Evolutionary conservation across 306 rosid genomes (phyloP).

Genomic region (Gynostemma pentaphyllum): DNA sequence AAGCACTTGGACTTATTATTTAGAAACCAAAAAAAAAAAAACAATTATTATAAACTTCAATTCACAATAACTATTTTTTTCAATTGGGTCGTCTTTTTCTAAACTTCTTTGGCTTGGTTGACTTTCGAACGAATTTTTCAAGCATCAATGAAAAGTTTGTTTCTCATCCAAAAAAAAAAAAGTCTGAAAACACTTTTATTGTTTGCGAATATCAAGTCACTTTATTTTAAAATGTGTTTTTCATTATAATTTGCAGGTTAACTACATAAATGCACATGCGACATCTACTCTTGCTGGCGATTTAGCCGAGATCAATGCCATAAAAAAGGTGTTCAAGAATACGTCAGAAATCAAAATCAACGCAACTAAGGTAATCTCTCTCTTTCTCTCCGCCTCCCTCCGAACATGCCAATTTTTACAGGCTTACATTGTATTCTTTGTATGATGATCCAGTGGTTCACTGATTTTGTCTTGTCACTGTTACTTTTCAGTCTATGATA

Average conservation of each 20-base stretch:
- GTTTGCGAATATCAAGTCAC: background rate
- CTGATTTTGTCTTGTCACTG: conserved; percentile 14
- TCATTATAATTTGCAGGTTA: conserved; percentile 40
- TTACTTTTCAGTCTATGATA: conserved; percentile 75
- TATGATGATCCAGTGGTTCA: background rate
- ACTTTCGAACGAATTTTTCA: too few relatives aligned
- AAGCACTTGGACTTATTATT: too few relatives aligned
- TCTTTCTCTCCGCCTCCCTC: conserved; percentile 11
- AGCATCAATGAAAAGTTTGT: too few relatives aligned
- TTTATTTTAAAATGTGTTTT: background rate
- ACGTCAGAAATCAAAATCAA: conserved; percentile 82
- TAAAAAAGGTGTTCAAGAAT: conserved; percentile 87
- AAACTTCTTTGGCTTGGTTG: too few relatives aligned
- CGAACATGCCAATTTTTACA: background rate
- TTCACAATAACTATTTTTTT: too few relatives aligned
- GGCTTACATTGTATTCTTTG: background rate
- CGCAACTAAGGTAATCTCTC: conserved; percentile 77
- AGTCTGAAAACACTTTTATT: background rate
- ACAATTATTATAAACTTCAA: too few relatives aligned
- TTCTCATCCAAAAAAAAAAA: too few relatives aligned
- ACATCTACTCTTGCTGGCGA: conserved; percentile 97
- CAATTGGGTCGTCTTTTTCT: too few relatives aligned
- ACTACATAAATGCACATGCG: conserved; percentile 98
- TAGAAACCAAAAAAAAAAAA: too few relatives aligned
- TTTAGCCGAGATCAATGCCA: conserved; percentile 90